phyloP scores from a whole-genome alignment of 78 protist genomes.

The Cavenderia fasciculata region DNA sequence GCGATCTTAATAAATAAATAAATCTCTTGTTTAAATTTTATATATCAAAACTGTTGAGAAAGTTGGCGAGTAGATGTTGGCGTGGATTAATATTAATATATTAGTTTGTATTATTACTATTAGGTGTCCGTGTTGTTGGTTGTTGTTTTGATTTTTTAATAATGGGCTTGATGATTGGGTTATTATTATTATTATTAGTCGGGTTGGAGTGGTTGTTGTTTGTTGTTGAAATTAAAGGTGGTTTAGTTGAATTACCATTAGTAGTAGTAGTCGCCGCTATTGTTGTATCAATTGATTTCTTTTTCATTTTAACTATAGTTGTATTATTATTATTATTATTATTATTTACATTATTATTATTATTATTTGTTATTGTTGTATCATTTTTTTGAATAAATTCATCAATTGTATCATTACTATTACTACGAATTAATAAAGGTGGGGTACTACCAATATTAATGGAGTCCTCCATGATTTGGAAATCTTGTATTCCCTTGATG shows the following conservation, averaged over 20 bases:
- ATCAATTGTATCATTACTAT: not conserved
- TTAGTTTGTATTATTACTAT: not conserved
- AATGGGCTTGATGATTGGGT: not conserved
- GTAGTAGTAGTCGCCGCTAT: no score
- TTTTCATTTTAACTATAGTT: no score
- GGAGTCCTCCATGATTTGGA: slow-evolving; percentile 29
- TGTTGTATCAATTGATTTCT: no score
- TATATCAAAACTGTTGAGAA: no score
- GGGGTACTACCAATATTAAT: not conserved
- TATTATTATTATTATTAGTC: not conserved
- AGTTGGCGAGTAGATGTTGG: no score
- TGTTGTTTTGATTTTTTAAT: not conserved
- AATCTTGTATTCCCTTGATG: slow-evolving; percentile 48
- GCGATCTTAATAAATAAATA: no score
- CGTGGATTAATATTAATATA: not conserved
- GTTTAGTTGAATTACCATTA: no score
- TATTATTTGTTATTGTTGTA: not conserved
- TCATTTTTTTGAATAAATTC: not conserved
- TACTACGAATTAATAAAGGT: no score
- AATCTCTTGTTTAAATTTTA: no score
- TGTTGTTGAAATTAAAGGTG: not conserved
- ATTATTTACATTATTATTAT: not conserved
- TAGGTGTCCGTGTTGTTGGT: not conserved
- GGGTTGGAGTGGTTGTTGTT: not conserved
- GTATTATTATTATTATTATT: not conserved